Evolutionary conservation across 208 protist genomes (phyloP), one percentile per base, ranked within the genome.

Genomic region (Crithidia expoeki): DNA sequence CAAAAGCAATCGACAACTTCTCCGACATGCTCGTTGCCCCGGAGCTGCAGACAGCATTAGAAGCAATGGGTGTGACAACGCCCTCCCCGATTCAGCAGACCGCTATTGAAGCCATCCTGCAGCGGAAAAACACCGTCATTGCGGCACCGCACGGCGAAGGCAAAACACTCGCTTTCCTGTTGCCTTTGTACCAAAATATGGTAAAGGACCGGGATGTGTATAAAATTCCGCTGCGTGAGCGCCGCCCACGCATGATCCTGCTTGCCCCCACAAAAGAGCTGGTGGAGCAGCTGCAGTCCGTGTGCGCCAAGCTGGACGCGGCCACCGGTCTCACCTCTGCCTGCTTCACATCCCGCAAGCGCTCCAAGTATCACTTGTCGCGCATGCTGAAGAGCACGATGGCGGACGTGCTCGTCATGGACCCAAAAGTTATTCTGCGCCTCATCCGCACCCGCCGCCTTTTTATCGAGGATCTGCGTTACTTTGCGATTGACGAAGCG

Each of bases 171-270:
- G 76, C 88, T 12, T 97, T 84, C 57, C 66, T 97, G 12, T 56
- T 95, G 12, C 93, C 93, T 16, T 66, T 97, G 19, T 95, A 89
- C 68, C 84, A 93, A 66, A 93, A 92, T 66, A 89, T 95, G 87
- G 70, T 92, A 72, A 93, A 93, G 74, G 90, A 95, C 72, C 68
- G 88, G 5, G 88, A 94, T 67, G 88, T 96, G 28, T 92, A 96
- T 68, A 84, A 86, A 57, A 93, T 96, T 40, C 86, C 91, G 7
- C 75, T 94, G 61, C 83, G 90, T 25, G 85, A 93, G 80, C 84
- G 84, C 21, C 87, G 90, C n/a, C 90, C 90, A 0, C 90, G 90
- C 34, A 87, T 87, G 81, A 83, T 95, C 46, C 58, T 95, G n/a
- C 76, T 95, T 3, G 87, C 88, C 30, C 90, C 86, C 47, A 93